Conservation (phyloP, 345 rosid species). For the Ceriops decandra region DNA sequence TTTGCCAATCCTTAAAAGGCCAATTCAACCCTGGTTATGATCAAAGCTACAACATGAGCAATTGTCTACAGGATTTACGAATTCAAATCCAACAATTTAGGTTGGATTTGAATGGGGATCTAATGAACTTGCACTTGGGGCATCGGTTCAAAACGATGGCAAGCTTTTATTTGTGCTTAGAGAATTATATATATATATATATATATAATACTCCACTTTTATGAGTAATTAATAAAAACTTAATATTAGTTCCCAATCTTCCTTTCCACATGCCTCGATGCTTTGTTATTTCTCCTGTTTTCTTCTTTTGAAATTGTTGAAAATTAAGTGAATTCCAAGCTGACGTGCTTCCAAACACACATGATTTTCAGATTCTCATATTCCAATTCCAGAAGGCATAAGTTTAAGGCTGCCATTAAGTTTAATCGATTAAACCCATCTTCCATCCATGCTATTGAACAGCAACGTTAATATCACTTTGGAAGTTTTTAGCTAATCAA, state of each 20-base stretch:
- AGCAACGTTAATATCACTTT: neutral
- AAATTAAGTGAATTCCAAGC: too few relatives aligned
- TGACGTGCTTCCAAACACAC: too few relatives aligned
- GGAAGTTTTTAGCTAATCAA: constrained; percentile 3
- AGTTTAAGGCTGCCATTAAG: neutral
- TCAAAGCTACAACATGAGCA: neutral
- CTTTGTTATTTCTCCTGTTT: too few relatives aligned
- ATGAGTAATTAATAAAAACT: too few relatives aligned
- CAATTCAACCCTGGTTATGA: constrained; percentile 26
- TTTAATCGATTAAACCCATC: neutral
- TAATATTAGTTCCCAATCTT: too few relatives aligned
- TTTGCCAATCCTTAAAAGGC: constrained; percentile 15
- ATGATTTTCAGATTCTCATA: too few relatives aligned
- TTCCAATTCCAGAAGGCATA: too few relatives aligned
- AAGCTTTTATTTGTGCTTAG: constrained; percentile 1
- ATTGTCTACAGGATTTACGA: constrained; percentile 12
- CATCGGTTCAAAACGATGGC: constrained; percentile 5
- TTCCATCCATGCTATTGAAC: neutral
- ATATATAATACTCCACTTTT: too few relatives aligned
- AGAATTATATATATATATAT: too few relatives aligned
- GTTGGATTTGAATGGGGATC: constrained; percentile 17
- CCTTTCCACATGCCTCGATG: too few relatives aligned
- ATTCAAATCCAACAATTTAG: neutral
- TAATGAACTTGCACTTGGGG: constrained; percentile 22
- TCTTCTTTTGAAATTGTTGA: too few relatives aligned